Evolutionary conservation across 148 eudicot species (phyloP), one percentile per base, ranked within the genome.

Genomic region (Silene uniflora): DNA sequence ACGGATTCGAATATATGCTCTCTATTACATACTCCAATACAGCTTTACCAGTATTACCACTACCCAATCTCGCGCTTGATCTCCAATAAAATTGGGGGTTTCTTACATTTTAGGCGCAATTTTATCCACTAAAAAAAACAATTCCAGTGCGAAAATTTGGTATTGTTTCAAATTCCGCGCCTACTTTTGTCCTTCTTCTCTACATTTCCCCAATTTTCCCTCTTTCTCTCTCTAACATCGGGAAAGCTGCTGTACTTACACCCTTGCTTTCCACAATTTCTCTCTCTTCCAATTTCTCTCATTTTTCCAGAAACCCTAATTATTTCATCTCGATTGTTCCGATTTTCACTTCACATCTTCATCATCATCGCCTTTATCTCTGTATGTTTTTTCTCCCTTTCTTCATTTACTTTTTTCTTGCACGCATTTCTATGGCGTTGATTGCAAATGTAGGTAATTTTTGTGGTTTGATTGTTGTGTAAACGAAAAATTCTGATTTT

Each of bases 71-170:
- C 0, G 4, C 35, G 35, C 35, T 32, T 32, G 35, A 32, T 32
- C 35, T 32, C 35, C 35, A 32, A 32, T 4, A 32, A 32, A 32
- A 32, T 32, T 32, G 35, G 35, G 35, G 35, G 2, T 32, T 32
- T 32, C 5, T 4, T 32, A 32, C 60, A 56, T 11, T 14, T 56
- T n/a, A 1, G 60, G 18, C 16, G 62, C 62, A 21, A 19, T 17
- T 58, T 58, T n/a, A 58, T 58, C 9, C 18, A 58, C 1, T 3
- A 4, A 58, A 58, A 58, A 17, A 17, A 18, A 18, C 7, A 4
- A 18, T n/a, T 58, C n/a, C 4, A 32, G 22, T 23, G 22, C 84
- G 85, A 23, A 46, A 22, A 75, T 64, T 74, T 77, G 3, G 7
- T 1, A 0, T 35, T 25, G 35, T 63, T 63, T 35, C 12, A 63